phyloP scores from a whole-genome alignment of 2,329 filamentous ascomycete genomes.

The Grosmannia serpens region DNA sequence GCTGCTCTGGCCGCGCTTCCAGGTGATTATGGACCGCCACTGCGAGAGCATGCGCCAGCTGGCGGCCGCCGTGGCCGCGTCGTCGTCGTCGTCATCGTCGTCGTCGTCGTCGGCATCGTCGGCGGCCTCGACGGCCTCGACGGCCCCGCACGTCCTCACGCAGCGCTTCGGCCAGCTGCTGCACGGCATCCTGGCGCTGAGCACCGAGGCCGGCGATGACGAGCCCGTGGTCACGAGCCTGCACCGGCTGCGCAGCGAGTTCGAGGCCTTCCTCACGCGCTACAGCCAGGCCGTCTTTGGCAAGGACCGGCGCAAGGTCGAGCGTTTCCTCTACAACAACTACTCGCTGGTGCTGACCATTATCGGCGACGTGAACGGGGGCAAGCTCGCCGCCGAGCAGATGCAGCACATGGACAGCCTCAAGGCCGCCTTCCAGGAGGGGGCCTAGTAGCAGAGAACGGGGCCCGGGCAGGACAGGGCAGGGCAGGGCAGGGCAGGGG shows the following conservation, averaged over 20 bases:
- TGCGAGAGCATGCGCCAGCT: constrained; percentile 65
- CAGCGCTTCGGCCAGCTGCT: constrained; percentile 93
- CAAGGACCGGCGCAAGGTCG: constrained; percentile 64
- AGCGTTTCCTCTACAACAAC: constrained; percentile 89
- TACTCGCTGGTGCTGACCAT: constrained; percentile 92
- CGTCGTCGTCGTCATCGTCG: background rate
- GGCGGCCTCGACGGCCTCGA: constrained; percentile 49
- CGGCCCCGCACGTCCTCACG: constrained; percentile 81
- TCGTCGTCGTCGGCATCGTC: background rate
- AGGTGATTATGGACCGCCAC: constrained; percentile 86
- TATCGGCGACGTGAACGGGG: constrained; percentile 58
- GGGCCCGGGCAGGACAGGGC: no score
- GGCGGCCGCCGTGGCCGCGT: constrained; percentile 30
- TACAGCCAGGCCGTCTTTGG: constrained; percentile 59
- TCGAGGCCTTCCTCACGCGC: constrained; percentile 71
- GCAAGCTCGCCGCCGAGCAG: constrained; percentile 64
- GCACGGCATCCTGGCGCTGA: constrained; percentile 72
- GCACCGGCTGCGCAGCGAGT: constrained; percentile 63
- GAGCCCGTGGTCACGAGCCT: constrained; percentile 82
- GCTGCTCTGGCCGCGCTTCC: constrained; percentile 91
- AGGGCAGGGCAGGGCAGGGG: background rate
- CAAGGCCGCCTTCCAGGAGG: constrained; percentile 46
- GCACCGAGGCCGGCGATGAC: constrained; percentile 84
- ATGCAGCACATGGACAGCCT: constrained; percentile 62
- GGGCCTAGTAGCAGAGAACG: constrained; percentile 13